Conservation (phyloP, 306 rosid species). For the Erythrophleum fordii region DNA sequence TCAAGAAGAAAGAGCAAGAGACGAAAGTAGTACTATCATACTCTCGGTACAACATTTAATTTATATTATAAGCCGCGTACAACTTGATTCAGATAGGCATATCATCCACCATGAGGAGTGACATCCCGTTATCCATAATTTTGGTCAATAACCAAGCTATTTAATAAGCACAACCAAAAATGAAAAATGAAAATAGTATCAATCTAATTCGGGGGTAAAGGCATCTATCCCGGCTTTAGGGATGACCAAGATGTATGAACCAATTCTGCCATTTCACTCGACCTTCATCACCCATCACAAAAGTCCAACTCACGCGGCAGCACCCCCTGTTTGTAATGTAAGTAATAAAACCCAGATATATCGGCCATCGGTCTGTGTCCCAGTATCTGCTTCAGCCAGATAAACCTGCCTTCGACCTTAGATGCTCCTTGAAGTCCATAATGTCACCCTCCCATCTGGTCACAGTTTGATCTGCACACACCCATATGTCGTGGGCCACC, state of each 20-base stretch:
- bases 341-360: conserved; percentile 26
- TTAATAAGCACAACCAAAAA: neutral
- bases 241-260: conserved; percentile 43
- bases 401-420: conserved; percentile 79
- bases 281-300: conserved; percentile 31
- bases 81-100: conserved; percentile 35
- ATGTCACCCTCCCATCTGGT: conserved; percentile 94
- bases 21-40: neutral
- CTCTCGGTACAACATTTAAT: conserved; percentile 38
- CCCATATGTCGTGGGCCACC: conserved; percentile 97
- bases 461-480: conserved; percentile 84
- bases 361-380: neutral
- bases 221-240: conserved; percentile 39
- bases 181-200: conserved; percentile 37
- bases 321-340: conserved; percentile 31
- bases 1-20: neutral
- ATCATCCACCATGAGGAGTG: neutral
- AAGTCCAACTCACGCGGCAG: conserved; percentile 35
- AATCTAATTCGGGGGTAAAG: conserved; percentile 25
- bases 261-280: conserved; percentile 29
- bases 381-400: conserved; percentile 51
- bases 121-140: conserved; percentile 27
- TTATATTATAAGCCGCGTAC: conserved; percentile 28
- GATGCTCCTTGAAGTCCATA: conserved; percentile 88
- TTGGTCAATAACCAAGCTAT: conserved; percentile 42